A percentile compares a stretch with the other conserved stretches of the same genome.
Conservation (phyloP, 306 rosid genomes). For the Coriaria nepalensis region DNA sequence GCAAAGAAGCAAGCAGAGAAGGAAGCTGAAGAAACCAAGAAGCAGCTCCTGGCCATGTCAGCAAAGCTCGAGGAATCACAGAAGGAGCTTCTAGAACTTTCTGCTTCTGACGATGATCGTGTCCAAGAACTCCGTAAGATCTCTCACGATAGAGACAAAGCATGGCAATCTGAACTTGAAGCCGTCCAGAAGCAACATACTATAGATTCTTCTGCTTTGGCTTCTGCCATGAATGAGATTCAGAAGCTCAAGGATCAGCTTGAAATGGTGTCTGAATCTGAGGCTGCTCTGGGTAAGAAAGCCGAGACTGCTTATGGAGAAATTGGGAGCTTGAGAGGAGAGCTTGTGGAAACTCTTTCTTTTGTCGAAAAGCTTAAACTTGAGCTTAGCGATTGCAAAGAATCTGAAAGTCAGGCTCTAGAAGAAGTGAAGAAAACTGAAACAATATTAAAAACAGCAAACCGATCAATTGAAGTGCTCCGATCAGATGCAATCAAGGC, state of each 20-base stretch:
- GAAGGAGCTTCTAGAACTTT: conserved; percentile 50
- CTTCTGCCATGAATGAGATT: conserved; percentile 67
- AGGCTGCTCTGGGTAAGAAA: conserved; percentile 35
- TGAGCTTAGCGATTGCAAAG: conserved; percentile 47
- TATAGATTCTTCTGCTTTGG: conserved; percentile 68
- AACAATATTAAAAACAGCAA: conserved; percentile 51
- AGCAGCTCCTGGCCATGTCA: conserved; percentile 35
- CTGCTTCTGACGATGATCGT: conserved; percentile 66
- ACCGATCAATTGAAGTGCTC: conserved; percentile 38
- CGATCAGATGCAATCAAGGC: conserved; percentile 37
- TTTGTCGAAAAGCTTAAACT: conserved; percentile 46
- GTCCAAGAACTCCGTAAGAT: conserved; percentile 56
- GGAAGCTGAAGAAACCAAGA: conserved; percentile 70
- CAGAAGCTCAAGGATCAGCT: conserved; percentile 76
- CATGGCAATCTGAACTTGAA: conserved; percentile 87
- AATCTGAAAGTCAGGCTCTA: conserved; percentile 47
- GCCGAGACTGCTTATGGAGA: conserved; percentile 48
- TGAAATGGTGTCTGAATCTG: conserved; percentile 44
- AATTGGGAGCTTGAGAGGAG: conserved; percentile 43
- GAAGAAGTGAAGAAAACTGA: conserved; percentile 38
- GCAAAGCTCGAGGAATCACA: conserved; percentile 60
- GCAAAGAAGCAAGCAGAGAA: conserved; percentile 43
- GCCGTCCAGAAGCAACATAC: conserved; percentile 79
- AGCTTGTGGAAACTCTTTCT: conserved; percentile 48
- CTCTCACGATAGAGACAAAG: conserved; percentile 82